These are phyloP conservation scores for Dendrobium huoshanense DNA, from an alignment of 106 monocot genomes.

Conservation along the genomic window DNA sequence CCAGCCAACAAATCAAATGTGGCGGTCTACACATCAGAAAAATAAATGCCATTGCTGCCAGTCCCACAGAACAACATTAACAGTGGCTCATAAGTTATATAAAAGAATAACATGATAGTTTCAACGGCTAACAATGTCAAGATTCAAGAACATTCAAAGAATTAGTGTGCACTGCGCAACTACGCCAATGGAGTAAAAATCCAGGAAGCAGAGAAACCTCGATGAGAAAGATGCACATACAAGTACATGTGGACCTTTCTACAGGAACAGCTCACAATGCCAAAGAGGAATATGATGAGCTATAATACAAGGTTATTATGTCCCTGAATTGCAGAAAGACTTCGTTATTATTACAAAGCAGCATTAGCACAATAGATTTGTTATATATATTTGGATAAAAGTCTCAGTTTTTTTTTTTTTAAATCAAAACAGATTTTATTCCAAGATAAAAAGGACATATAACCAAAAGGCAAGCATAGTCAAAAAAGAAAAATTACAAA, in stretches of 20 bases:
- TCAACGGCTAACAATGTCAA: not conserved
- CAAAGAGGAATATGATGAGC: not conserved
- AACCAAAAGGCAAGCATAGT: no score
- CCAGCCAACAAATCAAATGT: slow-evolving; percentile 55
- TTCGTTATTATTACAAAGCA: not conserved
- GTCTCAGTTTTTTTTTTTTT: no score
- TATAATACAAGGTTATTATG: not conserved
- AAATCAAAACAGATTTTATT: no score
- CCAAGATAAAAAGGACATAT: no score
- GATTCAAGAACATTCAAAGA: not conserved
- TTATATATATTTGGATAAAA: no score
- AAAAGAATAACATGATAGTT: not conserved
- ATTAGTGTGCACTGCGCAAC: not conserved
- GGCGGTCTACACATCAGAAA: not conserved
- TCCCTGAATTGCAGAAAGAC: not conserved
- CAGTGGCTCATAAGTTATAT: not conserved
- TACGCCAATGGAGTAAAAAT: not conserved
- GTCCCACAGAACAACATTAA: not conserved
- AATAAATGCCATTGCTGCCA: no score
- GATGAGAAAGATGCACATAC: not conserved
- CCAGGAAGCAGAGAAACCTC: not conserved
- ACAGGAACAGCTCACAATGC: not conserved
- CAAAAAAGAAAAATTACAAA: no score
- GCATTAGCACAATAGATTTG: not conserved
- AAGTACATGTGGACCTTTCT: not conserved